Base-by-base conservation (phyloP, 2,329 filamentous ascomycete species). In the Fusarium neocosmosporiellum region DNA sequence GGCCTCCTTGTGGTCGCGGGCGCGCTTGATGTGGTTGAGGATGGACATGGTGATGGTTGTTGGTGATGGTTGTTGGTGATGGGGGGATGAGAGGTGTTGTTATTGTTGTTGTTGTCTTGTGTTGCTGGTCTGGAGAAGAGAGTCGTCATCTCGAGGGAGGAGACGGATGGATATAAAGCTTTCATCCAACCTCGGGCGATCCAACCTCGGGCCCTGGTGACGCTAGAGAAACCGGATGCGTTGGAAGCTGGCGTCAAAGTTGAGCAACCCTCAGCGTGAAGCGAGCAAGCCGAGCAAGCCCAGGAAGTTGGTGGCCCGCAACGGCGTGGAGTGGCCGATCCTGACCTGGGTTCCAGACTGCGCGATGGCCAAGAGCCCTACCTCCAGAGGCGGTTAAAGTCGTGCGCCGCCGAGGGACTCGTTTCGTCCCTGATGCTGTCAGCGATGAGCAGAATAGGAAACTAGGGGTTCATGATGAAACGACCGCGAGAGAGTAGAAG, bases 1-100 rank as follows among this genome's bases (percentile, higher is more conserved):
- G 58, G 89, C 85, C 78, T 90, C 89, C 71, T 88, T 87, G 61
- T 88, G 86, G 76, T 88, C 85, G 66, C 86, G 86, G 71, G 86
- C 85, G 71, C 82, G 83, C 76, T 82, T 86, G 77, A 91, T 84
- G 64, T 86, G 83, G 7, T 85, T 86, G 75, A 91, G 88, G 70
- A 91, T 84, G 48, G 89, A 87, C 89, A 91, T 91, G 55, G 60
- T 65, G 62, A 36, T 60, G 27, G 14, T 55, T 55, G 22, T 27
- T 54, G 59, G 13, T 31, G 66, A 24, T 20, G 37, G 22, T 27
- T 54, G 59, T 7, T 31, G 66, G 31, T 20, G 37, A 20, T n/a
- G n/a, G n/a, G n/a, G n/a, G 6, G 37, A 20, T 22, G 37, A 36
- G 34, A 36, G 33, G 34, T 20, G 36, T 29, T 6, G n/a, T 24